These are phyloP conservation scores for Suillus americanus DNA, from an alignment of 768 basidiomycete species.

Conservation along the genomic window DNA sequence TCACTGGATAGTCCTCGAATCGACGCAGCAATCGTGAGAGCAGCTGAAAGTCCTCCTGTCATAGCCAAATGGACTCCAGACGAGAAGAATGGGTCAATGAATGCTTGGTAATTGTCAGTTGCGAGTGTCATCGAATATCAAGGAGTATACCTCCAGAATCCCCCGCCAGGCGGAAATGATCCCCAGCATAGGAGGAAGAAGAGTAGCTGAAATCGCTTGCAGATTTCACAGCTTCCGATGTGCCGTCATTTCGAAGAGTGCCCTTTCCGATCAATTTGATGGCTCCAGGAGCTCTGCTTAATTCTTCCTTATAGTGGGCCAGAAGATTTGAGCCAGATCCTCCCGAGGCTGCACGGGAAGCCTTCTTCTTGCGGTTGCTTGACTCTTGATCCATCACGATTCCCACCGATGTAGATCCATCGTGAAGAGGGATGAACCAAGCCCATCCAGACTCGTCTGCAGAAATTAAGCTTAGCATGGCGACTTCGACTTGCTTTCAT, in stretches of 20 bases:
- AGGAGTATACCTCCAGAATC: background rate
- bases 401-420: constrained; percentile 24
- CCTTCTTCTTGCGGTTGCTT: background rate
- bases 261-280: background rate
- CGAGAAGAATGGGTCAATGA: constrained; percentile 34
- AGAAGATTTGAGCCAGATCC: background rate
- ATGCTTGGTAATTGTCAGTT: background rate
- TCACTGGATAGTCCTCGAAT: constrained; percentile 29
- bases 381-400: background rate
- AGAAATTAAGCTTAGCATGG: constrained; percentile 34
- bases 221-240: background rate
- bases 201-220: background rate
- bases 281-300: background rate
- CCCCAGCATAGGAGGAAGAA: background rate
- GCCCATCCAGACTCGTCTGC: constrained; percentile 55
- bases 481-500: background rate
- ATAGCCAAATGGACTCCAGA: constrained; percentile 62
- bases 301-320: background rate
- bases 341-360: background rate
- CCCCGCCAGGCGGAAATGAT: background rate
- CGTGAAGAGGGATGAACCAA: constrained; percentile 56
- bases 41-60: constrained; percentile 60
- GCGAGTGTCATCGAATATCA: background rate
- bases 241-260: background rate
- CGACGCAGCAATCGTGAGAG: constrained; percentile 56